Evolutionary conservation across 2,329 filamentous ascomycete species (phyloP).

Genomic region (Fusarium dlaminii): DNA sequence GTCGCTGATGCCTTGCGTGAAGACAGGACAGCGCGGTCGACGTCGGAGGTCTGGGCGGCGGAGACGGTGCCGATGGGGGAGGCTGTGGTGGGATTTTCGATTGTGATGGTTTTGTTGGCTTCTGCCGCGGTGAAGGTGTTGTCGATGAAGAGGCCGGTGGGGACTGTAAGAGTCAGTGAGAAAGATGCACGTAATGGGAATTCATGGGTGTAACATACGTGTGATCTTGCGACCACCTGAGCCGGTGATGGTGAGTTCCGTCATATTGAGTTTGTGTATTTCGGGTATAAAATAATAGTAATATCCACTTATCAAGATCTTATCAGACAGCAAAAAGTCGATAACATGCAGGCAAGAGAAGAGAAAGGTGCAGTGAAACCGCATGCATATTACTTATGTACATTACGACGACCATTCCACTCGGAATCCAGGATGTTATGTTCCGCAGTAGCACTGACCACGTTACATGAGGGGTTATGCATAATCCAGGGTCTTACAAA

Average conservation of each 20-base stretch:
- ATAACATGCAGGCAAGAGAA: background rate
- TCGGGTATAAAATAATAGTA: background rate
- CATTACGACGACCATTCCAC: background rate
- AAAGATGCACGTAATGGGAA: background rate
- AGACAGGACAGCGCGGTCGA: conserved; percentile 77
- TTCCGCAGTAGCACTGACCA: background rate
- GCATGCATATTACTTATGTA: background rate
- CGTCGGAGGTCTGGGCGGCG: conserved; percentile 55
- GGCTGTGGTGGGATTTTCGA: conserved; percentile 10
- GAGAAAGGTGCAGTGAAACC: background rate
- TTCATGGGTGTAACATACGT: background rate
- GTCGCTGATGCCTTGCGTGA: conserved; percentile 76
- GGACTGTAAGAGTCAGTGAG: background rate
- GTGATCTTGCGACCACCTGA: conserved; percentile 4
- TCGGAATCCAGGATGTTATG: background rate
- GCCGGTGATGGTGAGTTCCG: conserved; percentile 2
- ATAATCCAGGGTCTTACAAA: background rate
- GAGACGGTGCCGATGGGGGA: background rate
- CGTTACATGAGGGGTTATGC: background rate
- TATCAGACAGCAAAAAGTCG: background rate
- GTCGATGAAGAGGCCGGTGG: conserved; percentile 25
- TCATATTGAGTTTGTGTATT: background rate
- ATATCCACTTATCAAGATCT: background rate
- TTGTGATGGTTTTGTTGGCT: background rate
- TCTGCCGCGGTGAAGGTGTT: conserved; percentile 8